Evolutionary conservation across 2,329 filamentous ascomycete genomes (phyloP).

Genomic region (Colletotrichum sp.): DNA sequence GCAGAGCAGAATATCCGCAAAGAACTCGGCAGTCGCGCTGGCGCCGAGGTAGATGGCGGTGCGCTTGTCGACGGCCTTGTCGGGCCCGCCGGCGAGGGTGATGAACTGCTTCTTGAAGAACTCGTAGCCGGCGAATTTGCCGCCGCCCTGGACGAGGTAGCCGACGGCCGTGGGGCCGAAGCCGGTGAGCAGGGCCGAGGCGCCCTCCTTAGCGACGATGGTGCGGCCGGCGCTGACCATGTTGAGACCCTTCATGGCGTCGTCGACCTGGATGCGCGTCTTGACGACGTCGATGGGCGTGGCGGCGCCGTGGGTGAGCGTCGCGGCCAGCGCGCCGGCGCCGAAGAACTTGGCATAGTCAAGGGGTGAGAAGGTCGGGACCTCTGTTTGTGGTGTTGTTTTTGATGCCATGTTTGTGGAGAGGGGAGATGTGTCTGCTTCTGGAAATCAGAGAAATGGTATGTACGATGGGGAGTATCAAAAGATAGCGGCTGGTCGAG

Average conservation of each 20-base stretch:
- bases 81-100: constrained; percentile 63
- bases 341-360: constrained; percentile 61
- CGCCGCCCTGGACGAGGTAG: constrained; percentile 88
- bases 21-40: constrained; percentile 72
- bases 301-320: constrained; percentile 56
- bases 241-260: constrained; percentile 82
- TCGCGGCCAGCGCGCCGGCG: constrained; percentile 57
- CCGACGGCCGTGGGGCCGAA: constrained; percentile 86
- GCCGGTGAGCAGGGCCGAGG: constrained; percentile 80
- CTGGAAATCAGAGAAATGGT: not conserved
- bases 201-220: constrained; percentile 81
- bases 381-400: constrained; percentile 27
- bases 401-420: constrained; percentile 22
- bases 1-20: constrained; percentile 83
- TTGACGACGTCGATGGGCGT: constrained; percentile 76
- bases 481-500: not conserved
- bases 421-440: not conserved
- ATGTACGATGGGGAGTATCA: not conserved
- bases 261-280: constrained; percentile 90
- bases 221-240: constrained; percentile 80
- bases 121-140: constrained; percentile 92
- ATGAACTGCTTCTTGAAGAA: constrained; percentile 93
- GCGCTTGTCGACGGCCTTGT: constrained; percentile 47
- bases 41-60: constrained; percentile 74
- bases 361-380: constrained; percentile 43